phyloP scores from a whole-genome alignment of 441 rosid genomes.

The Cnidoscolus chayamansa region DNA sequence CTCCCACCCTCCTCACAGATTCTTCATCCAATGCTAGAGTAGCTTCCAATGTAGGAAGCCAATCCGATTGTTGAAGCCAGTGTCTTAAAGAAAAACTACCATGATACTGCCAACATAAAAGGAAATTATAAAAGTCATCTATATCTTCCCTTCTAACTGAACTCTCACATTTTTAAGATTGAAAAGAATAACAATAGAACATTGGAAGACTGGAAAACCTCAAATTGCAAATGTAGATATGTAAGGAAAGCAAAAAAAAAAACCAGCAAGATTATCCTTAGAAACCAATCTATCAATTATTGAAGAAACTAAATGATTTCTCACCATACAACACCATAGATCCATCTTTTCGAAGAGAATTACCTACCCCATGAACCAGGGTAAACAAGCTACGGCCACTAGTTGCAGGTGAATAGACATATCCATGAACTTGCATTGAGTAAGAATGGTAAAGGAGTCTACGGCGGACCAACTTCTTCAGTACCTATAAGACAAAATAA shows the following conservation, averaged over 20 bases:
- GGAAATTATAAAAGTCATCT: constrained; percentile 6
- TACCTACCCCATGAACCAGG: constrained; percentile 82
- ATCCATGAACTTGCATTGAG: constrained; percentile 95
- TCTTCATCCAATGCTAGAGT: constrained; percentile 95
- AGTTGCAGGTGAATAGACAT: constrained; percentile 39
- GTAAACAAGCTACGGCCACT: constrained; percentile 53
- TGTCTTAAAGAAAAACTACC: constrained; percentile 93
- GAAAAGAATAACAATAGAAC: not conserved
- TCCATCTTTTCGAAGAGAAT: constrained; percentile 11
- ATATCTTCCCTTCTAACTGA: not conserved
- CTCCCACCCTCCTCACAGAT: constrained; percentile 81
- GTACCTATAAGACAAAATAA: constrained; percentile 47
- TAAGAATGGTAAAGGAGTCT: constrained; percentile 84
- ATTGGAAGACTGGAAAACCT: not conserved
- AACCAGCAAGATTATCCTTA: not conserved
- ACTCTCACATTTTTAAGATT: not conserved
- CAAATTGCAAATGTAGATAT: not conserved
- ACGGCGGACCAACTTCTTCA: constrained; percentile 77
- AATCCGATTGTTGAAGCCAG: constrained; percentile 90
- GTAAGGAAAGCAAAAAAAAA: not conserved
- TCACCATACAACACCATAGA: not conserved
- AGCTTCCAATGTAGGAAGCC: constrained; percentile 97
- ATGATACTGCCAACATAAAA: constrained; percentile 57
- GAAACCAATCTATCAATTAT: not conserved
- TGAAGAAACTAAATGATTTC: not conserved